These are phyloP conservation scores for Hemileccinum impolitum DNA, from an alignment of 768 basidiomycete species.

Conservation along the genomic window DNA sequence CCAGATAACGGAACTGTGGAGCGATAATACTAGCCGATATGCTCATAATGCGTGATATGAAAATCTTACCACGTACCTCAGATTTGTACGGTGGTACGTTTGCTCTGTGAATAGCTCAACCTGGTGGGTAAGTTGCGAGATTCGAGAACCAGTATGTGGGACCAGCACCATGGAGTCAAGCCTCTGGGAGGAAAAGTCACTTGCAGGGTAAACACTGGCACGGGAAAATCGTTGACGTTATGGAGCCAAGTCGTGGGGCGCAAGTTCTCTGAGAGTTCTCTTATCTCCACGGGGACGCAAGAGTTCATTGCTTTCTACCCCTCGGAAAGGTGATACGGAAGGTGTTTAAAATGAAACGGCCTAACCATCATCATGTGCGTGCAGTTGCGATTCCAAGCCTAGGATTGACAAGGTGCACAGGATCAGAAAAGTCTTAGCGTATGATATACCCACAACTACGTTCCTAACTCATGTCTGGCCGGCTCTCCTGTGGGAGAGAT, in stretches of 20 bases:
- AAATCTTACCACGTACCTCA: too few species aligned
- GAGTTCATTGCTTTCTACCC: not conserved
- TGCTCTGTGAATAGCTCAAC: not conserved
- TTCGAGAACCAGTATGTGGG: not conserved
- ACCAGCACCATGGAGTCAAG: too few species aligned
- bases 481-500: constrained; percentile 46
- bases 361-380: not conserved
- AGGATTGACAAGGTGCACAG: not conserved
- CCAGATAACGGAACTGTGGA: too few species aligned
- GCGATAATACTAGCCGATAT: not conserved
- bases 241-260: not conserved
- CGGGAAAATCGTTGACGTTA: not conserved
- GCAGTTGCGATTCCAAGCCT: not conserved
- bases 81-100: not conserved
- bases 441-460: constrained; percentile 1
- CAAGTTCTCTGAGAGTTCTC: not conserved
- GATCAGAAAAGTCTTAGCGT: constrained; percentile 1
- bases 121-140: not conserved
- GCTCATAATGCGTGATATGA: not conserved
- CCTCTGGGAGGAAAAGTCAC: too few species aligned
- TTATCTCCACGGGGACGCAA: not conserved
- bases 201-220: too few species aligned
- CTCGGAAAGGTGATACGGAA: not conserved
- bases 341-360: not conserved
- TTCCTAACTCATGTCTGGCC: constrained; percentile 27